A percentile compares a stretch with the other conserved stretches of the same genome.
Conservation (phyloP, 441 rosid genomes). For the Melastoma candidum region DNA sequence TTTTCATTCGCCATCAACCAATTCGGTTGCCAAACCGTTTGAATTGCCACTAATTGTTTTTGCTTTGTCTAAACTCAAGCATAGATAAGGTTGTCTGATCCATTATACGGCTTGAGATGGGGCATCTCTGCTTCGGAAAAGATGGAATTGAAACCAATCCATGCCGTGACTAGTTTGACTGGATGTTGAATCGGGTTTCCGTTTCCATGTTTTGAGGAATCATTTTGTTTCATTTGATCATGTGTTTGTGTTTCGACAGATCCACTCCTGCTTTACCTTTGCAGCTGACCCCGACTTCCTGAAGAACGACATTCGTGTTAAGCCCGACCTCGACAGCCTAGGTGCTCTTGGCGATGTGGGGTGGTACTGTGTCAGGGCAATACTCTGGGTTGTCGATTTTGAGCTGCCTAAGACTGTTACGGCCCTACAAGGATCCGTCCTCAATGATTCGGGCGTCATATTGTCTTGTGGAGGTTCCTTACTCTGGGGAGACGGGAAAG, state of each 20-base stretch:
- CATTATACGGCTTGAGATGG: no score
- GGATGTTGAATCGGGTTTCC: no score
- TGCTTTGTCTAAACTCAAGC: no score
- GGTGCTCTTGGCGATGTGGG: slow-evolving; percentile 83
- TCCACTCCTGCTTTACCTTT: slow-evolving; percentile 49
- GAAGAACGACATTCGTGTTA: slow-evolving; percentile 55
- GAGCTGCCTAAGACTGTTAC: slow-evolving; percentile 50
- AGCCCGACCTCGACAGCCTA: slow-evolving; percentile 68
- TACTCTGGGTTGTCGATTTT: slow-evolving; percentile 48
- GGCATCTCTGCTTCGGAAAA: no score
- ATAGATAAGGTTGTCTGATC: no score
- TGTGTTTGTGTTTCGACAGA: slow-evolving; percentile 21
- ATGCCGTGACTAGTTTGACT: no score
- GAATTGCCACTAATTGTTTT: no score
- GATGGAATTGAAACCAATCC: no score
- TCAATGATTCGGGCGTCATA: slow-evolving; percentile 51
- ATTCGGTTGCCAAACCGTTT: no score
- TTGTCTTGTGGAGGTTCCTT: slow-evolving; percentile 16
- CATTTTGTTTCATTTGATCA: neutral
- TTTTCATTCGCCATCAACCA: no score
- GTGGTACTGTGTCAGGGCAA: slow-evolving; percentile 61
- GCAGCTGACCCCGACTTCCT: slow-evolving; percentile 40
- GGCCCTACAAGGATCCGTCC: slow-evolving; percentile 36
- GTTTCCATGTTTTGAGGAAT: no score
- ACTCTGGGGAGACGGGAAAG: slow-evolving; percentile 7